These are phyloP conservation scores for Harrya chromipes DNA, from an alignment of 768 basidiomycete genomes.

Conservation along the genomic window DNA sequence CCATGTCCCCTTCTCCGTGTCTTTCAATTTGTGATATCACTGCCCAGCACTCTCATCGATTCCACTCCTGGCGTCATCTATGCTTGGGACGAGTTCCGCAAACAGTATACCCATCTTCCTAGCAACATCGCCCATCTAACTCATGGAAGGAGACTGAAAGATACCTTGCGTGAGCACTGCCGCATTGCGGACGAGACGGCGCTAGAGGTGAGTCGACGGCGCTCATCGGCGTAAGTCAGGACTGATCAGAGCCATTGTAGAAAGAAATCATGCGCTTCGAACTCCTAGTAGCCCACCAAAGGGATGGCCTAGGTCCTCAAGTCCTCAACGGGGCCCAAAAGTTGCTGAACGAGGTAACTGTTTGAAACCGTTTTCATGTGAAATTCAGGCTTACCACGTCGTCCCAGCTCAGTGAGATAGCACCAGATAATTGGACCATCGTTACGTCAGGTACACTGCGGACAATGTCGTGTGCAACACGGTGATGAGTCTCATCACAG, in stretches of 20 bases:
- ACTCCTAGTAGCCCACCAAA: conserved; percentile 56
- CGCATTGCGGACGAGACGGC: conserved; percentile 53
- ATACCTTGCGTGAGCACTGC: conserved; percentile 73
- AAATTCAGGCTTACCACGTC: not conserved
- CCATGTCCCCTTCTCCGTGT: not conserved
- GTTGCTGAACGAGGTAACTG: conserved; percentile 52
- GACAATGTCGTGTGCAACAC: not conserved
- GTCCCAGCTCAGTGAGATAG: conserved; percentile 23
- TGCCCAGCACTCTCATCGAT: conserved; percentile 65
- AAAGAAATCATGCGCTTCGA: conserved; percentile 76
- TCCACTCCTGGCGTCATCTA: conserved; percentile 80
- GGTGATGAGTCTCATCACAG: not conserved
- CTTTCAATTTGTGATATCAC: conserved; percentile 6
- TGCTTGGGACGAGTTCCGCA: conserved; percentile 71
- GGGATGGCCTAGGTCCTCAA: conserved; percentile 46
- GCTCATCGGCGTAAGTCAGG: not conserved
- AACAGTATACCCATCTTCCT: conserved; percentile 53
- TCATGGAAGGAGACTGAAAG: conserved; percentile 74
- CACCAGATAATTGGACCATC: conserved; percentile 64
- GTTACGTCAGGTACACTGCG: conserved; percentile 62
- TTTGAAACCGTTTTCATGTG: not conserved
- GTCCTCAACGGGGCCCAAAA: conserved; percentile 63
- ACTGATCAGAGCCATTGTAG: conserved; percentile 31
- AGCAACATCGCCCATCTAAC: conserved; percentile 55
- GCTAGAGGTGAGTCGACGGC: conserved; percentile 45